Evolutionary conservation across 805 yeast species (phyloP), one percentile per base, ranked within the genome.

Genomic region (Torulaspora microellipsoides): DNA sequence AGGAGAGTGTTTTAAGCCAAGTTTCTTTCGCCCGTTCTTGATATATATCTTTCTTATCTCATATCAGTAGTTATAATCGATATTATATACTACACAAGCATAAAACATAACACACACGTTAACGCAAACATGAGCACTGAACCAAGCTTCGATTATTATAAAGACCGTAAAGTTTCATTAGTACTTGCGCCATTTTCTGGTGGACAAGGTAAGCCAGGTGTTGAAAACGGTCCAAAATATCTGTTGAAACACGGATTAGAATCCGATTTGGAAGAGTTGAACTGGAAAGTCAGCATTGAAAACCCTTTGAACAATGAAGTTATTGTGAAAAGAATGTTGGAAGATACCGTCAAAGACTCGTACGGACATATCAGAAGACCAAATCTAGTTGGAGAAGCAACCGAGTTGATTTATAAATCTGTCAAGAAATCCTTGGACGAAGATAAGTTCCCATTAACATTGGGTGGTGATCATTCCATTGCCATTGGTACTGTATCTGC

Each of bases 381-480:
- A 14, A 69, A 74, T 27, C 74, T 83, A 62, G 99, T 91, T 8
- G 80, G 89, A 47, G 79, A 78, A 36, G 82, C 93, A 44, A 77
- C 85, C 52, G 62, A 80, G 58, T 65, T 66, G 47, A 78, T 93
- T 45, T 81, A 78, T 62, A 69, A 80, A 32, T 66, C 85, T 2
- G 87, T 84, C 38, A 65, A 67, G 42, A 57, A 65, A 7, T 77
- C 81, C 2, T 74, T 83, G 28, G 51, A 60, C 13, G 68, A 70
- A 15, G 69, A 68, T 15, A 68, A 72, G 12, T 72, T 93, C 46
- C 93, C 96, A 7, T 68, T 91, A 42, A 88, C 96, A 2, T 64
- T 91, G 41, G 99, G 99, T 40, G 99, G 99, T 42, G 99, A 91
- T 67, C 99, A 91, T 65, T 88, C 96, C 8, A 84, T 91, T 52